These are phyloP conservation scores for Scheffersomyces parashehatae DNA, from an alignment of 1,139 yeast genomes.

Conservation along the genomic window DNA sequence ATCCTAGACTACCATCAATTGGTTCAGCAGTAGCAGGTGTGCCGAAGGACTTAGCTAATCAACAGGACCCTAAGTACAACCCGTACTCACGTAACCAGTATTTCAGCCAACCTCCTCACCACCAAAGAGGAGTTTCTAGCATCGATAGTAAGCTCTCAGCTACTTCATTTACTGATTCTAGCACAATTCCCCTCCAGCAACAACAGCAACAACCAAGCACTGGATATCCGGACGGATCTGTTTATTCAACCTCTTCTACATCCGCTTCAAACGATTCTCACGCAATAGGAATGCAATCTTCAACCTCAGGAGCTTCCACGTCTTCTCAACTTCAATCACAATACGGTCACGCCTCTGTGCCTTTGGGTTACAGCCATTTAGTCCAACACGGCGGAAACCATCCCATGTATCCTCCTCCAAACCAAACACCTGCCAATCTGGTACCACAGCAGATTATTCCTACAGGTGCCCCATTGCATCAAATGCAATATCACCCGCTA, in stretches of 20 bases:
- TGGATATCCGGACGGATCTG: background rate
- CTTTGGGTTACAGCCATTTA: background rate
- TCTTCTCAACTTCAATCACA: background rate
- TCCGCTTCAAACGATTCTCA: background rate
- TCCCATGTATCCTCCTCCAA: background rate
- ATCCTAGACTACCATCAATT: background rate
- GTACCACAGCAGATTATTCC: background rate
- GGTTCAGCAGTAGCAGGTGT: constrained; percentile 1
- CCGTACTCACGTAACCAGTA: background rate
- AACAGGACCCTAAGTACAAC: background rate
- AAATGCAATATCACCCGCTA: constrained; percentile 5
- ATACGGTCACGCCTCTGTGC: background rate
- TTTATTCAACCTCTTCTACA: too few relatives aligned
- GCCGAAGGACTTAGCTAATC: background rate
- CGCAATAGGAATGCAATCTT: background rate
- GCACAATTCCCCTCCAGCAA: background rate
- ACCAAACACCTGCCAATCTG: background rate
- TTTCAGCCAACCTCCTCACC: constrained; percentile 1
- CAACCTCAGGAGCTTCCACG: background rate
- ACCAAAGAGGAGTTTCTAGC: constrained; percentile 1
- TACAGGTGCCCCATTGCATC: constrained; percentile 4
- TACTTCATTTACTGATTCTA: background rate
- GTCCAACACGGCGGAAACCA: background rate
- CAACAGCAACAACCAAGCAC: background rate
- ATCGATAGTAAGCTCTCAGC: constrained; percentile 1